Percentiles rank a stretch among this genome's conserved stretches.
Evolutionary conservation across 139 green algal species (phyloP).

Genomic region (Ettlia oleoabundans): DNA sequence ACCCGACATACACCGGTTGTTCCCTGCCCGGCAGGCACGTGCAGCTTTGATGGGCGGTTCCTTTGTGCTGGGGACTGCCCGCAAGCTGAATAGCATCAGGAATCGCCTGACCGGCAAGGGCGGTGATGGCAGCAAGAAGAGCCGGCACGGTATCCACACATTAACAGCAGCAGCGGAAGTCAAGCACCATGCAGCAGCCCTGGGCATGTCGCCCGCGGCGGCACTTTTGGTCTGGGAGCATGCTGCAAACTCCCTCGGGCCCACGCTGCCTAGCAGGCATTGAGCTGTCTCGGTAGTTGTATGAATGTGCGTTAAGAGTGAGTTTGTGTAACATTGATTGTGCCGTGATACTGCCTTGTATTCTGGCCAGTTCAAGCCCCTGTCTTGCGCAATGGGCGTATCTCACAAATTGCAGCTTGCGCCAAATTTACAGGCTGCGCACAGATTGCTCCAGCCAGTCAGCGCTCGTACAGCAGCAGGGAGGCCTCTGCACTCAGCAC

Average conservation of each 20-base stretch:
- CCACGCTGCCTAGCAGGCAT: no score
- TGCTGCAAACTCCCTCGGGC: no score
- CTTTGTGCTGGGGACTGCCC: not conserved
- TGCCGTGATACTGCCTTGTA: no score
- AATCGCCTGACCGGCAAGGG: not conserved
- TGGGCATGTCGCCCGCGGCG: no score
- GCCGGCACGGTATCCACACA: not conserved
- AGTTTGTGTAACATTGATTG: no score
- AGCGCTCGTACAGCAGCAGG: conserved; percentile 30
- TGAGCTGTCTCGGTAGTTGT: no score
- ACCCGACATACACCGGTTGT: not conserved
- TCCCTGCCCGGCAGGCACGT: conserved; percentile 1
- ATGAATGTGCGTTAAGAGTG: no score
- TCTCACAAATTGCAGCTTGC: not conserved
- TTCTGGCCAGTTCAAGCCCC: no score
- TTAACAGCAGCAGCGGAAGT: not conserved
- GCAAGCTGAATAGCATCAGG: not conserved
- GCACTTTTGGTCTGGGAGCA: no score
- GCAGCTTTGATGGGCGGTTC: conserved; percentile 8
- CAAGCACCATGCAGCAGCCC: no score
- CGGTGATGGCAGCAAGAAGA: not conserved
- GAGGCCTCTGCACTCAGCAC: conserved; percentile 29
- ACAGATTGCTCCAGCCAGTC: not conserved
- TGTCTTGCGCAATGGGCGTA: not conserved
- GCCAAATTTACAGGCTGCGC: not conserved